A percentile compares a stretch with the other conserved stretches of the same genome.
Evolutionary conservation across 2,329 filamentous ascomycete species (phyloP).

Genomic region (Epichloe gansuensis): DNA sequence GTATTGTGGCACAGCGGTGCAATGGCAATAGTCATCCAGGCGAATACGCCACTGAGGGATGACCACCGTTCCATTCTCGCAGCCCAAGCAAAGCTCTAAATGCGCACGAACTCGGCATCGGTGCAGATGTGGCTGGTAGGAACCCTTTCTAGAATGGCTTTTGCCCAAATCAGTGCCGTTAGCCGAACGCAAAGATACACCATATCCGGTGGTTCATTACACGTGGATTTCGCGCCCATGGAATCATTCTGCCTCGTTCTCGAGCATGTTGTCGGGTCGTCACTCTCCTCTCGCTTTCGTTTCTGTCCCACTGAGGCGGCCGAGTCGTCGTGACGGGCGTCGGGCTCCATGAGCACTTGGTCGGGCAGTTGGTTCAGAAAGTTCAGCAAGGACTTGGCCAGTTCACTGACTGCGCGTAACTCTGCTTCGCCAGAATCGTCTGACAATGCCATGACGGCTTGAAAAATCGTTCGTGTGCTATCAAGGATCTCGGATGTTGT

Average conservation of each 20-base stretch:
- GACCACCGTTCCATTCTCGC: slow-evolving; percentile 34
- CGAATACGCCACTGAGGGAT: slow-evolving; percentile 32
- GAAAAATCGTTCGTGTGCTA: slow-evolving; percentile 35
- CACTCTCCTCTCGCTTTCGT: slow-evolving; percentile 7
- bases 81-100: slow-evolving; percentile 36
- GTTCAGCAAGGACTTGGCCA: slow-evolving; percentile 27
- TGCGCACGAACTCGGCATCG: slow-evolving; percentile 24
- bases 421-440: slow-evolving; percentile 21
- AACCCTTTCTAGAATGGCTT: slow-evolving; percentile 28
- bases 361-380: slow-evolving; percentile 24
- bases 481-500: slow-evolving; percentile 37
- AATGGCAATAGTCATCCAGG: slow-evolving; percentile 33
- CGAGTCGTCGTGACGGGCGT: not conserved
- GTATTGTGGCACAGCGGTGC: slow-evolving; percentile 25
- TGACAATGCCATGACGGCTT: slow-evolving; percentile 28
- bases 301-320: slow-evolving; percentile 4
- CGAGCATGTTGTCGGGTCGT: not conserved
- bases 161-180: slow-evolving; percentile 34
- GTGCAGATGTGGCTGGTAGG: slow-evolving; percentile 30
- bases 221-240: slow-evolving; percentile 1
- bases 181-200: slow-evolving; percentile 35
- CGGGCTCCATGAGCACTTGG: slow-evolving; percentile 11
- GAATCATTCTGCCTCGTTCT: slow-evolving; percentile 1
- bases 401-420: slow-evolving; percentile 24
- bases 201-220: slow-evolving; percentile 22